Base-by-base conservation (phyloP, 192 early-diverging fungal genomes). In the Dissophora ornata region DNA sequence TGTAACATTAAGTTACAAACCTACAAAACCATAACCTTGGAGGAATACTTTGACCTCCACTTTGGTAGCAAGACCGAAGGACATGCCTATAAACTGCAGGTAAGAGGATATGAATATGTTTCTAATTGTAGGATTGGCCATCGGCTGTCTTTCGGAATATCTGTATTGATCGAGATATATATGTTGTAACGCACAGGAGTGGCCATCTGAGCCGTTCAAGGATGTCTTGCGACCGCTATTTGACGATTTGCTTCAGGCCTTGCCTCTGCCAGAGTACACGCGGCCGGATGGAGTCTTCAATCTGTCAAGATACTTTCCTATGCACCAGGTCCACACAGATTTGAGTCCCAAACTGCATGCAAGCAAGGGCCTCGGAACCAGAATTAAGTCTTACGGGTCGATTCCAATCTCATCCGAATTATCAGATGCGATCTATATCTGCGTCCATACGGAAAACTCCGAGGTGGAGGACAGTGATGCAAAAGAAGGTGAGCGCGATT, bases 191-290 rank as follows among this genome's bases (percentile, higher is more conserved):
- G 13, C 13, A 9, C 13, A 38, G 36, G 36, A 6, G 36, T 38
- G 36, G 36, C 36, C 7, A 9, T 38, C 36, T n/a, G 44, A 45
- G 32, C 2, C 34, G 0, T 48, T 53, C 49, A 19, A 32, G 16
- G 42, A 22, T 18, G 28, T 22, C 19, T n/a, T 11, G 15, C 4
- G 16, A 13, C 32, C 8, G 1, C 26, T 57, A 16, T 33, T 25
- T 32, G 11, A 24, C 4, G 53, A 57, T 12, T 22, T 55, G 21
- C 11, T 66, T 41, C 8, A 49, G 0, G 54, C 52, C 1, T 28
- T 65, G 4, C 62, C 62, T 29, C n/a, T 65, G 4, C 52, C 52
- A 5, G 53, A 66, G 8, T 57, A 66, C 44, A 47, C 54, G 4
- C 26, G n/a, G 15, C 53, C 63, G 2, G 12, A 38, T 0, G 63